Evolutionary conservation across 2,329 filamentous ascomycete species (phyloP).

Genomic region (Metarhizium sp.): DNA sequence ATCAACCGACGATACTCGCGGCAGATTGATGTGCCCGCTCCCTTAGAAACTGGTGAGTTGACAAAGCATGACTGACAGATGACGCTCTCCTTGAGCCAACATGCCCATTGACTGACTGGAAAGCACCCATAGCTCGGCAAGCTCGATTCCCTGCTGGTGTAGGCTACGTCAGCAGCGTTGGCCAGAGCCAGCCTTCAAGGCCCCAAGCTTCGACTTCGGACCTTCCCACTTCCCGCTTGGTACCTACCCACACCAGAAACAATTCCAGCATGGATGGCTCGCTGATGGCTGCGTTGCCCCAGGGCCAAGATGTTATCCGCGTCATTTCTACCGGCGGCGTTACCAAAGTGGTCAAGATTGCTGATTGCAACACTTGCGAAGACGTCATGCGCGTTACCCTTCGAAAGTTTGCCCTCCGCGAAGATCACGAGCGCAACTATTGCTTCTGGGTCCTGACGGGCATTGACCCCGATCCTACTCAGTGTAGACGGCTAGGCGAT

Average conservation of each 20-base stretch:
- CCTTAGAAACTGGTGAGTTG: slow-evolving; percentile 41
- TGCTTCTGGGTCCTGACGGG: slow-evolving; percentile 93
- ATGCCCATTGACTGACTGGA: slow-evolving; percentile 30
- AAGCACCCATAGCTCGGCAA: slow-evolving; percentile 34
- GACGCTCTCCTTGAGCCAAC: no score
- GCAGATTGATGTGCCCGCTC: slow-evolving; percentile 41
- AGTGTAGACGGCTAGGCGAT: slow-evolving; percentile 76
- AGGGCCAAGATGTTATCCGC: slow-evolving; percentile 80
- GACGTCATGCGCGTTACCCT: slow-evolving; percentile 87
- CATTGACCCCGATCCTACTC: slow-evolving; percentile 68
- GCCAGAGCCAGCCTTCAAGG: slow-evolving; percentile 26
- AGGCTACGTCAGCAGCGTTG: slow-evolving; percentile 37
- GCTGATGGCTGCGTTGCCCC: slow-evolving; percentile 75
- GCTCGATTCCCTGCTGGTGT: slow-evolving; percentile 49
- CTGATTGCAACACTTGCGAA: slow-evolving; percentile 82
- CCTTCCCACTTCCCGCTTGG: slow-evolving; percentile 50
- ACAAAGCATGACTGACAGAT: slow-evolving; percentile 49
- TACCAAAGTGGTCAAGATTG: slow-evolving; percentile 89
- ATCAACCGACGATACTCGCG: slow-evolving; percentile 55
- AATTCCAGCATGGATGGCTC: slow-evolving; percentile 79
- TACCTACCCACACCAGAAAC: slow-evolving; percentile 63
- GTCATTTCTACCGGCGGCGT: slow-evolving; percentile 88
- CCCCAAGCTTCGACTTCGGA: slow-evolving; percentile 35
- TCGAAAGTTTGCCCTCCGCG: slow-evolving; percentile 77
- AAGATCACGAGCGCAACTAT: slow-evolving; percentile 89